These are phyloP conservation scores for Tetrastigma voinierianum DNA, from an alignment of 164 flowering plant species.

Conservation along the genomic window DNA sequence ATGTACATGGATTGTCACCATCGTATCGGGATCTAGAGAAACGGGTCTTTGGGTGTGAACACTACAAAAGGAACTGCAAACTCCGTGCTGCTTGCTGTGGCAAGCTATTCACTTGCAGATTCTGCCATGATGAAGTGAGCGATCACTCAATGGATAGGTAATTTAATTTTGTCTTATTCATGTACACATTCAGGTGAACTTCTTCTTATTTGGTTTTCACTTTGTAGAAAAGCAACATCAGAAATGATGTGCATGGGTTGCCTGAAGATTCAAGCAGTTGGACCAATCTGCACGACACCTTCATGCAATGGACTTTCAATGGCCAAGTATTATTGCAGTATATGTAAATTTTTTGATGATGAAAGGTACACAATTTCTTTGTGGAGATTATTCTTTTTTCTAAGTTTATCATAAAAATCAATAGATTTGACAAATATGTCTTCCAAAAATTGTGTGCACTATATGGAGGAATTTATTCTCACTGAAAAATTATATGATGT, in stretches of 20 bases:
- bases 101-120: slow-evolving; percentile 82
- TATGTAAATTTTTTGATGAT: slow-evolving; percentile 97
- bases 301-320: slow-evolving; percentile 76
- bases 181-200: too few relatives aligned
- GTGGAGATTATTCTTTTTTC: not conserved
- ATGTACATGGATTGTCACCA: slow-evolving; percentile 58
- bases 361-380: slow-evolving; percentile 55
- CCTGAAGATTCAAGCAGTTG: slow-evolving; percentile 77
- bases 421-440: too few relatives aligned
- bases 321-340: slow-evolving; percentile 88
- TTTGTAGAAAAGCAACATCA: slow-evolving; percentile 68
- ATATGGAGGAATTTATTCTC: too few relatives aligned
- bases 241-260: slow-evolving; percentile 99
- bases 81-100: slow-evolving; percentile 94
- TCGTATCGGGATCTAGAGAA: slow-evolving; percentile 76
- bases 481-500: too few relatives aligned
- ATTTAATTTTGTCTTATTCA: not conserved
- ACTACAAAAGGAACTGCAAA: slow-evolving; percentile 95
- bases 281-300: slow-evolving; percentile 75
- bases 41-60: slow-evolving; percentile 85
- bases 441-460: too few relatives aligned
- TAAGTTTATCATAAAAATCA: not conserved
- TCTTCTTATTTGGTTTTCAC: too few relatives aligned
- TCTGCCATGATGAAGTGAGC: slow-evolving; percentile 95
- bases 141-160: slow-evolving; percentile 99